Conservation (phyloP, 2,329 filamentous ascomycete genomes). For the Botrytis pseudocinerea region DNA sequence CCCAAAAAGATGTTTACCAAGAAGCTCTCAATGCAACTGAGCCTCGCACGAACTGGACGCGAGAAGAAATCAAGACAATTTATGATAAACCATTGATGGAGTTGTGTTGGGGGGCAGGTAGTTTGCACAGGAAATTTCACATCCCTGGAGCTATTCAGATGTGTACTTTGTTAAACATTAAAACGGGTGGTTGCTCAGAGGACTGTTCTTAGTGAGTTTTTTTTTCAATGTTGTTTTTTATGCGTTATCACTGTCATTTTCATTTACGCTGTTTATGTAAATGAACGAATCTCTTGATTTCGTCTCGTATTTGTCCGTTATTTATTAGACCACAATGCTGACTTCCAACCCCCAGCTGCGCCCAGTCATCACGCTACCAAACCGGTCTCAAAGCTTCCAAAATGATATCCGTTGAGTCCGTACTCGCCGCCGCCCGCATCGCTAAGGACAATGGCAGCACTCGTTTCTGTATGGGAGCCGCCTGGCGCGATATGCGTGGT, state of each 20-base stretch:
- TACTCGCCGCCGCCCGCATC: slow-evolving; percentile 73
- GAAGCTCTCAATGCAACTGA: slow-evolving; percentile 58
- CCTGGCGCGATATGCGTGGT: slow-evolving; percentile 91
- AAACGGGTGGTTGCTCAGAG: slow-evolving; percentile 87
- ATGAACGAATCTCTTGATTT: rapidly evolving
- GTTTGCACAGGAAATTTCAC: slow-evolving; percentile 82
- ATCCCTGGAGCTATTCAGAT: slow-evolving; percentile 82
- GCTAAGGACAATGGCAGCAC: slow-evolving; percentile 85
- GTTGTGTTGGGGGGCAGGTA: slow-evolving; percentile 69
- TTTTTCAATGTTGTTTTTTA: neutral
- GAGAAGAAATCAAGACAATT: slow-evolving; percentile 76
- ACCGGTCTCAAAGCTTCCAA: slow-evolving; percentile 78
- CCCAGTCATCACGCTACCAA: slow-evolving; percentile 79
- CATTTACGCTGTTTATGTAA: rapidly evolving
- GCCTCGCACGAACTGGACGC: slow-evolving; percentile 75
- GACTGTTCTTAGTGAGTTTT: slow-evolving; percentile 72
- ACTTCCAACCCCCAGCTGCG: slow-evolving; percentile 51
- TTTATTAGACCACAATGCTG: neutral
- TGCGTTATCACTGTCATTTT: neutral
- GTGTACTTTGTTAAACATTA: slow-evolving; percentile 96
- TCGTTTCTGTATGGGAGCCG: slow-evolving; percentile 92
- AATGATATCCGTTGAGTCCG: slow-evolving; percentile 75
- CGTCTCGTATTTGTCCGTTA: neutral
- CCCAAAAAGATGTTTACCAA: slow-evolving; percentile 28
- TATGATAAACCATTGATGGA: slow-evolving; percentile 82